phyloP scores from a whole-genome alignment of 805 yeast genomes.

The Barnettozyma populi region DNA sequence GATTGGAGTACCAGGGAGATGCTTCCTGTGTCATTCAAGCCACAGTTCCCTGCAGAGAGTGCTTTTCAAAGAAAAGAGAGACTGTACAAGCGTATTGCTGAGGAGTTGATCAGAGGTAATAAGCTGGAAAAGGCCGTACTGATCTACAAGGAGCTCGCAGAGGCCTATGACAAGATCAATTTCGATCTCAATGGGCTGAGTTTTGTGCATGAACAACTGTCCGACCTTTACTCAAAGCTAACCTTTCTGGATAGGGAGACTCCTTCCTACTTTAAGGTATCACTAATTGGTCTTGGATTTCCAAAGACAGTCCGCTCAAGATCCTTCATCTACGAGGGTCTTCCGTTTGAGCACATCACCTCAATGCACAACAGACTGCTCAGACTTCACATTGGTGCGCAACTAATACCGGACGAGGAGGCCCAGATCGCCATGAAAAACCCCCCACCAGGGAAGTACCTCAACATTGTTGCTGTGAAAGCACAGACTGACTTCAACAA shows the following conservation, averaged over 20 bases:
- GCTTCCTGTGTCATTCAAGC: constrained; percentile 54
- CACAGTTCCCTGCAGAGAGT: constrained; percentile 73
- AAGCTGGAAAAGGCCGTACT: constrained; percentile 78
- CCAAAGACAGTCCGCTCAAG: constrained; percentile 71
- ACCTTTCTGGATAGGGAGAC: constrained; percentile 66
- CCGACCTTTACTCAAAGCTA: constrained; percentile 60
- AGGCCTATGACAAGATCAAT: constrained; percentile 65
- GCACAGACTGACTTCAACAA: constrained; percentile 55
- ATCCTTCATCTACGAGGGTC: constrained; percentile 78
- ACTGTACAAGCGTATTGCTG: constrained; percentile 63
- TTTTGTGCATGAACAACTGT: constrained; percentile 60
- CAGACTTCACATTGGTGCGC: constrained; percentile 76
- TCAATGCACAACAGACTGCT: constrained; percentile 74
- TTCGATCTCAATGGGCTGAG: constrained; percentile 75
- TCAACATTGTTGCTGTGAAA: constrained; percentile 66
- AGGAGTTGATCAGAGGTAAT: constrained; percentile 62
- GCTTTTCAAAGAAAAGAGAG: constrained; percentile 77
- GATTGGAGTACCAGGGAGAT: constrained; percentile 60
- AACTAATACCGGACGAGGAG: constrained; percentile 54
- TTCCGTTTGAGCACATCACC: constrained; percentile 81
- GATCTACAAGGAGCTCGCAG: constrained; percentile 68
- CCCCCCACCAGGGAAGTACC: constrained; percentile 63
- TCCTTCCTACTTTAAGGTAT: constrained; percentile 74
- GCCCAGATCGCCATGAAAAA: constrained; percentile 44
- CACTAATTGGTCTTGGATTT: constrained; percentile 80